These are phyloP conservation scores for Mycena latifolia DNA, from an alignment of 768 basidiomycete species.

Conservation along the genomic window DNA sequence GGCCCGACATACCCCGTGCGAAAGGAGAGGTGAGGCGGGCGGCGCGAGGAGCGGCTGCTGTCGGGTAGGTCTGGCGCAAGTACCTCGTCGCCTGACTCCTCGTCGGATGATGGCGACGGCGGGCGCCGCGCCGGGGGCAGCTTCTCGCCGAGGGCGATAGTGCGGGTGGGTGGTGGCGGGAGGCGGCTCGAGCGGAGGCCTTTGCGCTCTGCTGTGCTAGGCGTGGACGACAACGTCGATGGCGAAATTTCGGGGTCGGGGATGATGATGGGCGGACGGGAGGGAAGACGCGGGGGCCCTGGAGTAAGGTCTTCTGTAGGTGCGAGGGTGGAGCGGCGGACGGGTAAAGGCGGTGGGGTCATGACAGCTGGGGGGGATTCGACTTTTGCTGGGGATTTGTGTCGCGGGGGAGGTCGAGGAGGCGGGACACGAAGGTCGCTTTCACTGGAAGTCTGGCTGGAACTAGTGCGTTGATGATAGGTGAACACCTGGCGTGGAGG, in stretches of 20 bases:
- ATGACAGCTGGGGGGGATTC: constrained; percentile 38
- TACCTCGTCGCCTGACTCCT: constrained; percentile 70
- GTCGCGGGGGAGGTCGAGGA: constrained; percentile 53
- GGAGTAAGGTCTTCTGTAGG: constrained; percentile 36
- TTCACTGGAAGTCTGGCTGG: constrained; percentile 56
- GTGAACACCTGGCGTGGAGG: constrained; percentile 27
- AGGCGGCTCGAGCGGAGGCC: constrained; percentile 56
- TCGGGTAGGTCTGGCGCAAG: constrained; percentile 69
- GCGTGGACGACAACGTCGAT: constrained; percentile 36
- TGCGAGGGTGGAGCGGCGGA: constrained; percentile 50
- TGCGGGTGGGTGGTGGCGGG: constrained; percentile 83
- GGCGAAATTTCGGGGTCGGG: constrained; percentile 35
- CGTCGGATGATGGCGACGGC: constrained; percentile 56
- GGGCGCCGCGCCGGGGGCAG: constrained; percentile 72
- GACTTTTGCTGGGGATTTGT: constrained; percentile 38
- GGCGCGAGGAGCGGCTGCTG: constrained; percentile 74
- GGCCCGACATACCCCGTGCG: constrained; percentile 46
- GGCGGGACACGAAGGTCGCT: constrained; percentile 46
- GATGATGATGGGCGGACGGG: constrained; percentile 41
- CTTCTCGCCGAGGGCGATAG: constrained; percentile 76
- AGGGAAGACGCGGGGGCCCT: constrained; percentile 42
- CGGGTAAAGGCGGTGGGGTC: constrained; percentile 61
- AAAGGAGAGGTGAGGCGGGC: constrained; percentile 57
- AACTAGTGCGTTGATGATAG: constrained; percentile 46
- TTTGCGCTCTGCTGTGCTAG: constrained; percentile 50